phyloP scores from a whole-genome alignment of 768 basidiomycete species.

The Lactifluus echinatus region DNA sequence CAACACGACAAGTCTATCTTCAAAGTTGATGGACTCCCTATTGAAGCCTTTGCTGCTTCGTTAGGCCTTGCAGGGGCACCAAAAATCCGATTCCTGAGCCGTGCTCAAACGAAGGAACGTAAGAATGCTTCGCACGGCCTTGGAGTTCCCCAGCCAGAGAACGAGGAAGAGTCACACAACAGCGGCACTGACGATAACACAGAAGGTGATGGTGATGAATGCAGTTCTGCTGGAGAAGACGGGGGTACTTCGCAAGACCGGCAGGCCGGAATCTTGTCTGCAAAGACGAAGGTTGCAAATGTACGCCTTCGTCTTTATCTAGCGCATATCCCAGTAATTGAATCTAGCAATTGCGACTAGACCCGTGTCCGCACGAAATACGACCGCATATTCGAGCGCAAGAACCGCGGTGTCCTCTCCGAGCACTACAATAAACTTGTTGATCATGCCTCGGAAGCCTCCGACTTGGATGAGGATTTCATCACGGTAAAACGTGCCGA shows the following conservation, averaged over 20 bases:
- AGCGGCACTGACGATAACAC: not conserved
- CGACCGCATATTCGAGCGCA: slow-evolving; percentile 95
- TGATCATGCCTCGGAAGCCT: slow-evolving; percentile 45
- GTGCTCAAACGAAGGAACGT: slow-evolving; percentile 59
- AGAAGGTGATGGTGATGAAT: not conserved
- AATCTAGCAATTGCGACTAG: not conserved
- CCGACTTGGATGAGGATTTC: slow-evolving; percentile 64
- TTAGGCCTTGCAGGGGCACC: slow-evolving; percentile 92
- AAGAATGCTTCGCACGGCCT: slow-evolving; percentile 61
- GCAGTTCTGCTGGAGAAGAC: not conserved
- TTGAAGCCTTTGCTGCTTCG: slow-evolving; percentile 78
- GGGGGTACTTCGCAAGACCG: not conserved
- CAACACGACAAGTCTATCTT: slow-evolving; percentile 94
- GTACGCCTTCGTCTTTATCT: not conserved
- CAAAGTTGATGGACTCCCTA: slow-evolving; percentile 73
- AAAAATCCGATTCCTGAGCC: slow-evolving; percentile 80
- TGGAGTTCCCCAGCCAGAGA: slow-evolving; percentile 29
- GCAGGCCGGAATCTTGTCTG: not conserved
- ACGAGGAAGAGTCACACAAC: slow-evolving; percentile 18
- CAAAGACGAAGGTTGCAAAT: not conserved
- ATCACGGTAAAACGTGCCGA: slow-evolving; percentile 89
- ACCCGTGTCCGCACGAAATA: slow-evolving; percentile 77
- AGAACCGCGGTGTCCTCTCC: slow-evolving; percentile 88
- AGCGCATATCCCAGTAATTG: not conserved
- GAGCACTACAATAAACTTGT: slow-evolving; percentile 86